These are phyloP conservation scores for Allodekkera sacchari DNA, from an alignment of 805 yeast genomes.

Conservation along the genomic window DNA sequence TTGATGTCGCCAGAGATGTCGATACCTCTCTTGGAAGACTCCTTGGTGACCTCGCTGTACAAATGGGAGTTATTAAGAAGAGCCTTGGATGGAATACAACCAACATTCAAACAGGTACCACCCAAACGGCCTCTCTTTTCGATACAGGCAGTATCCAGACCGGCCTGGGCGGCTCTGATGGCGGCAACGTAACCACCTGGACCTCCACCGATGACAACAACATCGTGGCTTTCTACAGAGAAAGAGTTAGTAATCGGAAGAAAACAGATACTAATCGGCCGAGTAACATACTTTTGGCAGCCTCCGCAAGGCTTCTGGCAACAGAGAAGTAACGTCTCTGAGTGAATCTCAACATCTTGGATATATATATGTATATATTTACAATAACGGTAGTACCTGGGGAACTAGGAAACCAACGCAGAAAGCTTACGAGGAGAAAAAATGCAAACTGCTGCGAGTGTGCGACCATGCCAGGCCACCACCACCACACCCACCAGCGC, in stretches of 20 bases:
- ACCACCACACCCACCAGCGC: no score
- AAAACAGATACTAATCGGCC: neutral
- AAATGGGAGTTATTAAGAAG: conserved; percentile 89
- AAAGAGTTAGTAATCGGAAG: neutral
- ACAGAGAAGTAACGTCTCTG: conserved; percentile 25
- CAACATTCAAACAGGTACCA: conserved; percentile 97
- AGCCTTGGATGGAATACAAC: conserved; percentile 98
- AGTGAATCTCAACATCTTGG: conserved; percentile 23
- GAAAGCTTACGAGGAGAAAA: no score
- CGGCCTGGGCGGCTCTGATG: conserved; percentile 96
- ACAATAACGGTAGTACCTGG: no score
- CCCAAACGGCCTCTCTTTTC: conserved; percentile 96
- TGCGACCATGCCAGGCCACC: no score
- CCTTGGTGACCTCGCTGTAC: conserved; percentile 82
- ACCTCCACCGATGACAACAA: conserved; percentile 97
- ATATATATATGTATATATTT: neutral
- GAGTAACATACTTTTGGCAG: conserved; percentile 19
- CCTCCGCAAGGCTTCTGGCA: conserved; percentile 20
- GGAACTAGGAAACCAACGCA: no score
- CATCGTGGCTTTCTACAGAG: conserved; percentile 55
- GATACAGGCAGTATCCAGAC: conserved; percentile 88
- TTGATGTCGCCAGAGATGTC: conserved; percentile 63
- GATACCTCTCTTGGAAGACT: conserved; percentile 83
- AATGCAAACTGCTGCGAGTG: no score
- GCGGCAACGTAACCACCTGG: conserved; percentile 99